Conservation (phyloP, 768 basidiomycete species). For the Wakefieldia striispora region DNA sequence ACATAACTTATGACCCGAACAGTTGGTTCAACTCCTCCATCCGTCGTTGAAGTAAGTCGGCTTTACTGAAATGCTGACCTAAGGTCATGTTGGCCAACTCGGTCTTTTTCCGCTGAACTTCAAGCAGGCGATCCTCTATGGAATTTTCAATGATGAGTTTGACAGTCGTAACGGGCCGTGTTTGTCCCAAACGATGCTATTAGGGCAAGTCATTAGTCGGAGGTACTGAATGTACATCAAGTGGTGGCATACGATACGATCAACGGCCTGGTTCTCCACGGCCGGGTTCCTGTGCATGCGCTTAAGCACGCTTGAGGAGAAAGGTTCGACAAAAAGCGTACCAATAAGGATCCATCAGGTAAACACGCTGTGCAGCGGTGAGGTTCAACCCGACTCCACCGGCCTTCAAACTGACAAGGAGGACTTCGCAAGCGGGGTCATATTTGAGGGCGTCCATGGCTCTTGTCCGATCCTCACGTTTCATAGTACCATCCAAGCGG, state of each 20-base stretch:
- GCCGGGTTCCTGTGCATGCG: constrained; percentile 76
- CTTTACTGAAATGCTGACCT: constrained; percentile 82
- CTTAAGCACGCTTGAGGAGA: background rate
- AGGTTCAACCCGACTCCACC: constrained; percentile 97
- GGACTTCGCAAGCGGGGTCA: constrained; percentile 88
- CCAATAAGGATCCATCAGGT: constrained; percentile 98
- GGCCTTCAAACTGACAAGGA: constrained; percentile 93
- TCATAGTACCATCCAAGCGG: constrained; percentile 97
- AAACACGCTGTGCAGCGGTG: constrained; percentile 90
- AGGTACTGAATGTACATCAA: background rate
- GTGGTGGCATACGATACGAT: constrained; percentile 76
- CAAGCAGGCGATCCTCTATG: constrained; percentile 88
- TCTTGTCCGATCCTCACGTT: constrained; percentile 85
- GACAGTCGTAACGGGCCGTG: constrained; percentile 83
- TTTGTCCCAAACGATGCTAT: constrained; percentile 96
- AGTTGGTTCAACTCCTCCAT: constrained; percentile 84
- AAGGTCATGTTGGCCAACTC: constrained; percentile 93
- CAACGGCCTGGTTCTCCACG: constrained; percentile 96
- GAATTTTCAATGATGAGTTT: constrained; percentile 94
- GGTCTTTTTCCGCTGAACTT: constrained; percentile 94
- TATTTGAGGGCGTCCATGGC: constrained; percentile 92
- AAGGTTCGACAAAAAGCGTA: constrained; percentile 26
- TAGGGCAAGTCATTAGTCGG: background rate
- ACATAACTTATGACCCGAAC: constrained; percentile 49
- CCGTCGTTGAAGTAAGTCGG: constrained; percentile 82